Conservation (phyloP, 352 stramenopile genomes). For the Proteromonas lacertae region DNA sequence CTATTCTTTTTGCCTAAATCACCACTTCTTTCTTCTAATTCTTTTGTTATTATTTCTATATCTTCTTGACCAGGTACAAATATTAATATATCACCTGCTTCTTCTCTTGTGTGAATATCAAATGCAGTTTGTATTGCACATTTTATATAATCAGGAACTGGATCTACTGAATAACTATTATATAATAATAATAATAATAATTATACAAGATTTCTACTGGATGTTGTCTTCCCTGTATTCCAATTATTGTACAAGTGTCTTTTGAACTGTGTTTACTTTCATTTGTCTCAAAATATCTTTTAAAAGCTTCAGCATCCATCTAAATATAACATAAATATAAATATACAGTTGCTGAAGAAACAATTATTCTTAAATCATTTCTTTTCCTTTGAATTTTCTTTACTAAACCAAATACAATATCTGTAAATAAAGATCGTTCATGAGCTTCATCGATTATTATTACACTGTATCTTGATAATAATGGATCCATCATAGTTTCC, state of each 20-base stretch:
- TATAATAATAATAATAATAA: constrained; percentile 84
- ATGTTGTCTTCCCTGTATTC: constrained; percentile 81
- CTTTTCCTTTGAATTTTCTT: constrained; percentile 20
- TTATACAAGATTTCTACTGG: constrained; percentile 89
- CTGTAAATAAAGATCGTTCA: constrained; percentile 81
- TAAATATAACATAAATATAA: too few species aligned
- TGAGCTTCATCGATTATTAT: constrained; percentile 94
- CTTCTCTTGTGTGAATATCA: constrained; percentile 86
- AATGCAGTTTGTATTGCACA: constrained; percentile 8
- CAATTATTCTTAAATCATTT: constrained; percentile 34
- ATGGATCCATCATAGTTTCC: constrained; percentile 74
- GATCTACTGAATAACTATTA: constrained; percentile 54
- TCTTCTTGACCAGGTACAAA: constrained; percentile 91
- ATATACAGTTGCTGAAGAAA: constrained; percentile 44
- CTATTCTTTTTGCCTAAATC: not conserved
- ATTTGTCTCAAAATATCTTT: constrained; percentile 75
- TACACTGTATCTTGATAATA: constrained; percentile 59
- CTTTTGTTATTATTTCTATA: constrained; percentile 34
- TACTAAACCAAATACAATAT: constrained; percentile 71
- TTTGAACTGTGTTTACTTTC: too few species aligned
- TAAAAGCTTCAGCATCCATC: constrained; percentile 90
- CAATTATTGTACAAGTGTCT: constrained; percentile 83
- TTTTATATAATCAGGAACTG: not conserved
- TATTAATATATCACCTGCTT: constrained; percentile 73
- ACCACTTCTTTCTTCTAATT: not conserved